These are phyloP conservation scores for Penicillium rolfsii DNA, from an alignment of 2,329 filamentous ascomycete genomes.

Conservation along the genomic window DNA sequence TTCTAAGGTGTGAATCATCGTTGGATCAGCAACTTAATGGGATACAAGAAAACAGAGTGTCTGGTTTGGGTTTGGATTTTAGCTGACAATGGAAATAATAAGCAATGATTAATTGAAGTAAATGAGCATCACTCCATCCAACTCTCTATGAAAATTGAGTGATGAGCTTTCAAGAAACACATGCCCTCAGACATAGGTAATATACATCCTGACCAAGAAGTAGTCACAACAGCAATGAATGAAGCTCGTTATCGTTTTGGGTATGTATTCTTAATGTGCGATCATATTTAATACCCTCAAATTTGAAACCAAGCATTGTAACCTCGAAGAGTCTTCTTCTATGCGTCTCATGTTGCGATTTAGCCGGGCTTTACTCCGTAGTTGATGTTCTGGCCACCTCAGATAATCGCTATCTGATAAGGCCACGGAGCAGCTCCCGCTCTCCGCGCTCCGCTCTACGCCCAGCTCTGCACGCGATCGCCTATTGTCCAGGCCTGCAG, in stretches of 20 bases:
- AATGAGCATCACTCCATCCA: neutral
- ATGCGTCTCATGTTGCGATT: neutral
- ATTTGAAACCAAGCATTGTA: too few species aligned
- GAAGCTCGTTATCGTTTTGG: too few species aligned
- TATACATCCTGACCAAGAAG: too few species aligned
- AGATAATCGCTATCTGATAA: constrained; percentile 28
- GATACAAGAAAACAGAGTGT: neutral
- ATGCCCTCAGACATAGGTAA: too few species aligned
- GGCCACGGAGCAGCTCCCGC: constrained; percentile 32
- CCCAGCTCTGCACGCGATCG: constrained; percentile 9
- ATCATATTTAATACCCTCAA: too few species aligned
- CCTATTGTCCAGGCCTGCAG: neutral
- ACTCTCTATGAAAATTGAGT: neutral
- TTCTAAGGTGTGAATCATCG: constrained; percentile 4
- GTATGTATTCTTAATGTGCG: too few species aligned
- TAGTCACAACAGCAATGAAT: too few species aligned
- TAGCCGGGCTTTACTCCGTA: too few species aligned
- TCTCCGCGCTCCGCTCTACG: constrained; percentile 14
- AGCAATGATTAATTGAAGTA: neutral
- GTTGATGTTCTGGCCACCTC: too few species aligned
- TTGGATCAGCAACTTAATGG: neutral
- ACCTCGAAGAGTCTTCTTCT: too few species aligned
- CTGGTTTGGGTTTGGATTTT: neutral
- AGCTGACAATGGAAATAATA: neutral
- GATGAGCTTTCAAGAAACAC: neutral